Base-by-base conservation (phyloP, 768 basidiomycete genomes). In the Mycena olivaceomarginata region DNA sequence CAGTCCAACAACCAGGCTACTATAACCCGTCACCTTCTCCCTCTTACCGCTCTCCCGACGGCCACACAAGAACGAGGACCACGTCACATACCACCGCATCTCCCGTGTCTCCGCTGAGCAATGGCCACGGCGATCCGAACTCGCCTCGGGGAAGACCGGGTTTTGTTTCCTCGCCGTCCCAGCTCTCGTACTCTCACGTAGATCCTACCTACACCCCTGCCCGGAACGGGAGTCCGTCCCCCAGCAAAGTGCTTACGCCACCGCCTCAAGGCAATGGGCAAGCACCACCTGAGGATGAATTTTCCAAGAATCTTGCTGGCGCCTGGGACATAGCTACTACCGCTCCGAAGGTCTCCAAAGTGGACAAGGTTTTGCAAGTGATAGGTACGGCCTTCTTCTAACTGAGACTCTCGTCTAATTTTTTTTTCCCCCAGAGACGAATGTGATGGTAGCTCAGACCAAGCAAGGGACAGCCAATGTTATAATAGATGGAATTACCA, bases 271-370 rank as follows among this genome's bases (percentile, higher is more conserved):
- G 20, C 59, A 74, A 37, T 60, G 41, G 2, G 7, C 60, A 4
- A 11, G 18, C 9, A 25, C 60, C 77, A 3, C 74, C 77, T 9
- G 66, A 79, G 45, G 74, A 72, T 40, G 77, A 79, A 6, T 68
- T 76, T 25, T 69, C 74, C 5, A 72, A 68, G 22, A 31, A 72
- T 59, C 74, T 79, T 8, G 74, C 74, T 9, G 70, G 46, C 13
- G 65, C 77, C 15, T 79, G 77, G 77, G 59, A 43, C 11, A 72
- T 45, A 13, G 77, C 77, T 25, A 76, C 62, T 16, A 79, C 74
- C 0, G 71, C 74, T 5, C 74, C 74, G 7, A 79, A 75, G 64
- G 56, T 60, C 41, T 51, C 67, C 2, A 75, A 79, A 56, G 31
- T 22, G 15, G 77, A 79, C 67, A 69, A 76, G 57, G 74, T 65